phyloP scores from a whole-genome alignment of 495 filamentous ascomycete genomes.

The Amniculicola lignicola region DNA sequence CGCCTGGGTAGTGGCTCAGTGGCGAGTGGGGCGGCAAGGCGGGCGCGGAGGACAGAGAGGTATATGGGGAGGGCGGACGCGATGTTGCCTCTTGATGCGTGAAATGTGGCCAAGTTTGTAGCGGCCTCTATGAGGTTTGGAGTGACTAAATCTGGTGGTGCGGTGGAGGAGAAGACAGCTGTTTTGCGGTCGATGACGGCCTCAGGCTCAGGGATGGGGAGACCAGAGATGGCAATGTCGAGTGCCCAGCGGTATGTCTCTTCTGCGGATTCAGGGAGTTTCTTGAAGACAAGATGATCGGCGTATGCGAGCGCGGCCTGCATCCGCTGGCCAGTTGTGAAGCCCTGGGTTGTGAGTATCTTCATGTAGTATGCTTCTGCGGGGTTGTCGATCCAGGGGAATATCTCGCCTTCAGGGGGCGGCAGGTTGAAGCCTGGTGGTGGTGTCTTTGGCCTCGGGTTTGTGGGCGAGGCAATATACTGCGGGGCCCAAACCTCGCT shows the following conservation, averaged over 20 bases:
- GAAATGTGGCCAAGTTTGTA: constrained; percentile 73
- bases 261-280: constrained; percentile 55
- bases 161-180: constrained; percentile 53
- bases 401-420: constrained; percentile 64
- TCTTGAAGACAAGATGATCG: constrained; percentile 78
- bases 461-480: constrained; percentile 73
- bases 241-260: constrained; percentile 71
- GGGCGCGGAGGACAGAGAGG: constrained; percentile 75
- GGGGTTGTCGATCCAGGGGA: constrained; percentile 59
- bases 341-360: constrained; percentile 72
- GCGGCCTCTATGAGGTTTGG: constrained; percentile 69
- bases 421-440: constrained; percentile 55
- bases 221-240: constrained; percentile 59
- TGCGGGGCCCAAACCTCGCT: constrained; percentile 59
- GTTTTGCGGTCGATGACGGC: constrained; percentile 59
- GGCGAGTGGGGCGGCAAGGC: constrained; percentile 48
- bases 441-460: constrained; percentile 72
- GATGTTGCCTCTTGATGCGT: constrained; percentile 63
- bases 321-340: constrained; percentile 68
- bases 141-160: constrained; percentile 49
- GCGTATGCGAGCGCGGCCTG: constrained; percentile 78
- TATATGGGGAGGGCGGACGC: constrained; percentile 75
- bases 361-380: constrained; percentile 73
- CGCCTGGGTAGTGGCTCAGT: constrained; percentile 3
- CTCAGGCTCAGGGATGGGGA: constrained; percentile 41